phyloP scores from a whole-genome alignment of 768 basidiomycete species.

The Agaricus bisporus region DNA sequence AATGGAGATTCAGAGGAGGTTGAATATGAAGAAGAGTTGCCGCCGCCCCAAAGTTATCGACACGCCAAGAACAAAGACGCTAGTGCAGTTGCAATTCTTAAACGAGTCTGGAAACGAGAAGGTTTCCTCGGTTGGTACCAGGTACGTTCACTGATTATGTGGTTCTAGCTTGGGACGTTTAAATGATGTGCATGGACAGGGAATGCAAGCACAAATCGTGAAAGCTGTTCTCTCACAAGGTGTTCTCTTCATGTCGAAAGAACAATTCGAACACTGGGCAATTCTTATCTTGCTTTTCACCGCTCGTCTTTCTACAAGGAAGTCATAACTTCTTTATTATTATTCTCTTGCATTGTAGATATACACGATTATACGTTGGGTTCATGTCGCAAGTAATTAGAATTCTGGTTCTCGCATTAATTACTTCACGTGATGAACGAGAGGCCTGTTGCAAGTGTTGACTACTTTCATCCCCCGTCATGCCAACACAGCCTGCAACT shows the following conservation, averaged over 20 bases:
- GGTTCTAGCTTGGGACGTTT: not conserved
- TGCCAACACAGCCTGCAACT: slow-evolving; percentile 33
- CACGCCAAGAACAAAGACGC: slow-evolving; percentile 44
- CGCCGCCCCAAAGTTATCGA: slow-evolving; percentile 32
- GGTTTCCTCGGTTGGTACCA: slow-evolving; percentile 95
- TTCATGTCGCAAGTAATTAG: not conserved
- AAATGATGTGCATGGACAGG: slow-evolving; percentile 37
- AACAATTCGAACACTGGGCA: slow-evolving; percentile 91
- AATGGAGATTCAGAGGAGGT: slow-evolving; percentile 50
- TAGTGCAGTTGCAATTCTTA: slow-evolving; percentile 76
- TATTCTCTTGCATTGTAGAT: slow-evolving; percentile 1
- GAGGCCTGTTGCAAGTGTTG: not conserved
- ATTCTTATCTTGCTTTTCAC: slow-evolving; percentile 59
- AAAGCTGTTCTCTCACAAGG: slow-evolving; percentile 97
- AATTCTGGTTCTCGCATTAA: not conserved
- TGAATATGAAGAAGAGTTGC: slow-evolving; percentile 32
- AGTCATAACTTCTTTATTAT: slow-evolving; percentile 4
- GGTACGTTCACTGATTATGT: slow-evolving; percentile 37
- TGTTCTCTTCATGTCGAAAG: slow-evolving; percentile 94
- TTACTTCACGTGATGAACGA: slow-evolving; percentile 2
- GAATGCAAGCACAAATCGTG: slow-evolving; percentile 92
- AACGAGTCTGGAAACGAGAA: slow-evolving; percentile 63
- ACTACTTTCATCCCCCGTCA: slow-evolving; percentile 7
- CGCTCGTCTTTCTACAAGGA: slow-evolving; percentile 28
- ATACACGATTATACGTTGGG: not conserved